Base-by-base conservation (phyloP, 495 filamentous ascomycete genomes). In the Aspergillus haitiensis region DNA sequence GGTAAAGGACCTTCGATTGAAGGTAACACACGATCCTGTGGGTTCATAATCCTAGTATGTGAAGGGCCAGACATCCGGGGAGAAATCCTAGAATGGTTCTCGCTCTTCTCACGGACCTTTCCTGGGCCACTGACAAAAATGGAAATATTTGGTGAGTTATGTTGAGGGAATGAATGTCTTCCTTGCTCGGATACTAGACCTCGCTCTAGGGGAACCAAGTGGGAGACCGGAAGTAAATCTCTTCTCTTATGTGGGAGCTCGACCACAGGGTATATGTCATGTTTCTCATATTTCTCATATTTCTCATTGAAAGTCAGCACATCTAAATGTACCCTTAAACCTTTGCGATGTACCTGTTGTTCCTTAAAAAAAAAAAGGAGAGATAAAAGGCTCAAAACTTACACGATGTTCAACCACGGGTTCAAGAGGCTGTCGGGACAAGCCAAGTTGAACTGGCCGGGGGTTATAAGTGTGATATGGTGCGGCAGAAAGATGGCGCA, bases 81-180 rank as follows among this genome's bases (percentile, higher is more conserved):
- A 35, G 56, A 58, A 21, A 63, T 63, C 39, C 64, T 61, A 56
- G 60, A 40, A 45, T 67, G 63, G 35, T 54, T 59, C 37, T 66
- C 58, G 42, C 44, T 54, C 52, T 49, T 64, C n/a, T 63, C 62
- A 55, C 46, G 55, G 6, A 56, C 55, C 12, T 72, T 64, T 35
- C 64, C 70, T 11, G 72, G 73, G 21, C 73, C 72, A 52, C 68
- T 68, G 53, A 77, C 71, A 61, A 76, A 78, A 6, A 78, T 57
- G 52, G 77, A 72, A 16, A 60, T 58, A 64, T 74, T 67, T 27
- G 63, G 37, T 44, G 64, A 60, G 35, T 68, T 57, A 47, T 52
- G 21, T 54, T 60, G 55, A 33, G 63, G 61, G 16, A 60, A 44
- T 16, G 59, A 54, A 34, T 52, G 52, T 47, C 66, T 70, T 54